These are phyloP conservation scores for Loxodes magnus DNA, from an alignment of 73 alveolate genomes.

Conservation along the genomic window DNA sequence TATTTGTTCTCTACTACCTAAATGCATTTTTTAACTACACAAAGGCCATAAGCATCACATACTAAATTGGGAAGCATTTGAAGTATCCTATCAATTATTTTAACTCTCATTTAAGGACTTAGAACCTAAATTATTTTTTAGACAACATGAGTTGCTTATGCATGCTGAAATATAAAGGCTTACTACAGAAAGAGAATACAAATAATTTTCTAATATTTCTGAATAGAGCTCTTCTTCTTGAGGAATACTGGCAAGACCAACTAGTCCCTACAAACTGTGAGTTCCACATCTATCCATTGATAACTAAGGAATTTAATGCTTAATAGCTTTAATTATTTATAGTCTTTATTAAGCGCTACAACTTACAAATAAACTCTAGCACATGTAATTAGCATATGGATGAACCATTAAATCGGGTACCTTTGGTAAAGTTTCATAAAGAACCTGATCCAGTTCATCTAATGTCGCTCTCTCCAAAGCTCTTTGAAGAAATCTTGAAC, in stretches of 20 bases:
- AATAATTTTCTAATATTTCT: slow-evolving; percentile 47
- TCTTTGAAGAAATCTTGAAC: no score
- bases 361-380: slow-evolving; percentile 61
- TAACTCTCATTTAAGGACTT: slow-evolving; percentile 57
- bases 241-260: slow-evolving; percentile 53
- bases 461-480: no score
- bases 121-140: slow-evolving; percentile 61
- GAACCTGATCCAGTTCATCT: slow-evolving; percentile 14
- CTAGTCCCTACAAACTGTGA: slow-evolving; percentile 73
- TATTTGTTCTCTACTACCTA: slow-evolving; percentile 41
- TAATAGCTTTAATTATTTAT: slow-evolving; percentile 35
- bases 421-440: slow-evolving; percentile 36
- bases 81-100: slow-evolving; percentile 47
- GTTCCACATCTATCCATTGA: slow-evolving; percentile 82
- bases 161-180: slow-evolving; percentile 47
- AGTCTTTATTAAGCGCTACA: slow-evolving; percentile 54
- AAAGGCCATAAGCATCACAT: slow-evolving; percentile 70
- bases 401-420: slow-evolving; percentile 64
- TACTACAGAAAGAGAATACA: no score
- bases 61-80: slow-evolving; percentile 57
- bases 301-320: slow-evolving; percentile 46
- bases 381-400: slow-evolving; percentile 79
- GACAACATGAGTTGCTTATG: slow-evolving; percentile 83
- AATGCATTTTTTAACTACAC: slow-evolving; percentile 64
- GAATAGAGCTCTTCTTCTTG: slow-evolving; percentile 75